These are phyloP conservation scores for Cladosporium sp. DNA, from an alignment of 2,329 filamentous ascomycete species.

Conservation along the genomic window DNA sequence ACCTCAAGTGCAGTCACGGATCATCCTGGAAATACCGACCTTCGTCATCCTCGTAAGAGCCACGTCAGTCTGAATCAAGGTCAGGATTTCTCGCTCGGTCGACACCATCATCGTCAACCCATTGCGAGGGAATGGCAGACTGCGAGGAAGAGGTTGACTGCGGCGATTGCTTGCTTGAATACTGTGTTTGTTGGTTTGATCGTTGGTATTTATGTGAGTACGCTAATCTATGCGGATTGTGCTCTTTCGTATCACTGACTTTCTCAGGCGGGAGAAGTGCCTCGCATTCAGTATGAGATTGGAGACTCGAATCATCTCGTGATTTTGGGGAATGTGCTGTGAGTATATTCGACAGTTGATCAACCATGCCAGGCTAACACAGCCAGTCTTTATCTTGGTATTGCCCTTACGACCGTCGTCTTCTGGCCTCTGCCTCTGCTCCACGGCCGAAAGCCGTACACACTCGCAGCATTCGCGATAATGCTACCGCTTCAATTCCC, in stretches of 20 bases:
- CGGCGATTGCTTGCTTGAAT: constrained; percentile 65
- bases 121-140: constrained; percentile 69
- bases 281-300: constrained; percentile 73
- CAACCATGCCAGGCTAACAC: constrained; percentile 28
- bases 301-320: constrained; percentile 63
- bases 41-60: constrained; percentile 29
- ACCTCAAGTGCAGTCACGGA: constrained; percentile 2
- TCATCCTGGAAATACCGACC: constrained; percentile 19
- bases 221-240: neutral
- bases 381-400: constrained; percentile 59
- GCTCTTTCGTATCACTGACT: constrained; percentile 2
- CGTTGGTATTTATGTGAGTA: constrained; percentile 63
- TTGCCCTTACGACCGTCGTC: constrained; percentile 65
- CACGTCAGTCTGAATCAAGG: constrained; percentile 31
- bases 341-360: constrained; percentile 18
- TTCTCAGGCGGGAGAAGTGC: constrained; percentile 61
- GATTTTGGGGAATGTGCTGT: constrained; percentile 67
- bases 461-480: constrained; percentile 62
- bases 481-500: constrained; percentile 71
- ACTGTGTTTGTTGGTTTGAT: constrained; percentile 67
- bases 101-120: constrained; percentile 54
- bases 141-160: constrained; percentile 62
- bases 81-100: constrained; percentile 38
- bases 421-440: constrained; percentile 70
- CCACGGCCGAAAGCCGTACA: constrained; percentile 73